Conservation (phyloP, 257 asterid species). For the Cordia subcordata region DNA sequence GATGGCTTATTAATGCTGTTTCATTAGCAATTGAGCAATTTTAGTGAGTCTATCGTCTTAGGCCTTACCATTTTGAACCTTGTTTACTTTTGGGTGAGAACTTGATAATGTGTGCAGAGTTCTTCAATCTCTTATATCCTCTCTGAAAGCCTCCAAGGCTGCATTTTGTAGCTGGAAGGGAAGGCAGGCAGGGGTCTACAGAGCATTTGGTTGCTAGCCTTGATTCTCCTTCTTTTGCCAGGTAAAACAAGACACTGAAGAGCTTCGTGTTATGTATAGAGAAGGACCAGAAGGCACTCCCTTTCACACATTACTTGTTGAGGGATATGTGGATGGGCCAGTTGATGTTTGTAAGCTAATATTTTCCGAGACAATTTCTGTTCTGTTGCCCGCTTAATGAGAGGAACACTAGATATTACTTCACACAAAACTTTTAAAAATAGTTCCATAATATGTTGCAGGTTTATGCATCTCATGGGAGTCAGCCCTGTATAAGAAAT, state of each 20-base stretch:
- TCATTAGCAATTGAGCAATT: too few relatives aligned
- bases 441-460: conserved; percentile 23
- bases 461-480: conserved; percentile 85
- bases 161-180: not conserved
- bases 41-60: too few relatives aligned
- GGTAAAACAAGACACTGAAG: conserved; percentile 87
- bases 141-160: not conserved
- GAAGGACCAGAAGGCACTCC: conserved; percentile 94
- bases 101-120: too few relatives aligned
- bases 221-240: conserved; percentile 22
- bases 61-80: too few relatives aligned
- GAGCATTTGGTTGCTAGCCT: not conserved
- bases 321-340: conserved; percentile 93
- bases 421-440: conserved; percentile 7
- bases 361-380: conserved; percentile 11
- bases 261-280: conserved; percentile 82
- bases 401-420: not conserved
- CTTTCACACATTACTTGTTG: conserved; percentile 70
- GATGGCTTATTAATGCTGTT: too few relatives aligned
- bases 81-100: too few relatives aligned
- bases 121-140: too few relatives aligned
- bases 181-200: not conserved
- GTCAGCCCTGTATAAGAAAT: conserved; percentile 57
- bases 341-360: conserved; percentile 79
- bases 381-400: conserved; percentile 2